Conservation (phyloP, 2,329 filamentous ascomycete species). For the Epichloe elymi region DNA sequence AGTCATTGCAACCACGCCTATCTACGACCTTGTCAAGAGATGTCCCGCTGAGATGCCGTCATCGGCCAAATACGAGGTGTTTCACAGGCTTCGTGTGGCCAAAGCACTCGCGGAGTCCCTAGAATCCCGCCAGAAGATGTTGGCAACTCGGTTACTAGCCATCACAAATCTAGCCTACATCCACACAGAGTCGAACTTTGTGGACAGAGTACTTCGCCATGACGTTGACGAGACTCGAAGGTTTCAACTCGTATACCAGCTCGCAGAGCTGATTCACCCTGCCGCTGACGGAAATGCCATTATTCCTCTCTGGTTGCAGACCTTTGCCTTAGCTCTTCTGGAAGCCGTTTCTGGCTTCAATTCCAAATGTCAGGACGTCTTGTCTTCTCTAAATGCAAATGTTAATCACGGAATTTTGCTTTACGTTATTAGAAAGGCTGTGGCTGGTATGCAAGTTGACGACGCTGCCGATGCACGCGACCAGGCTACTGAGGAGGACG, state of each 20-base stretch:
- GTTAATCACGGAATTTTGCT: conserved; percentile 93
- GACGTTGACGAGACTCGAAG: conserved; percentile 82
- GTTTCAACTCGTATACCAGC: conserved; percentile 81
- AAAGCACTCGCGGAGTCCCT: conserved; percentile 58
- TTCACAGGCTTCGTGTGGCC: conserved; percentile 73
- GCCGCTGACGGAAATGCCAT: conserved; percentile 53
- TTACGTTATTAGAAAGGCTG: conserved; percentile 82
- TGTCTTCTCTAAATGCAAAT: conserved; percentile 83
- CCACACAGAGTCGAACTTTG: conserved; percentile 67
- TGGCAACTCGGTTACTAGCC: conserved; percentile 72
- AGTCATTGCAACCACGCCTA: conserved; percentile 35
- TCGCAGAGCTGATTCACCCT: conserved; percentile 83
- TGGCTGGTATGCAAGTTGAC: conserved; percentile 61
- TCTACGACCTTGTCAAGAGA: conserved; percentile 43
- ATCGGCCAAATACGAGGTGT: conserved; percentile 66
- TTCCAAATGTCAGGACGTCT: conserved; percentile 65
- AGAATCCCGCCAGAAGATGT: conserved; percentile 57
- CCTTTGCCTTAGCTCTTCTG: conserved; percentile 65
- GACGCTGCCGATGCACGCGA: conserved; percentile 39
- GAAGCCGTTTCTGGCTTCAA: conserved; percentile 77
- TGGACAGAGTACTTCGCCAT: conserved; percentile 72
- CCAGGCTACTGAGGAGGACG: conserved; percentile 56
- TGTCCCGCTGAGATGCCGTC: conserved; percentile 54
- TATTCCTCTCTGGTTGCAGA: conserved; percentile 67
- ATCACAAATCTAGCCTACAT: conserved; percentile 88